Evolutionary conservation across 2,329 filamentous ascomycete genomes (phyloP).

Genomic region (Ophiostoma tasmaniense): DNA sequence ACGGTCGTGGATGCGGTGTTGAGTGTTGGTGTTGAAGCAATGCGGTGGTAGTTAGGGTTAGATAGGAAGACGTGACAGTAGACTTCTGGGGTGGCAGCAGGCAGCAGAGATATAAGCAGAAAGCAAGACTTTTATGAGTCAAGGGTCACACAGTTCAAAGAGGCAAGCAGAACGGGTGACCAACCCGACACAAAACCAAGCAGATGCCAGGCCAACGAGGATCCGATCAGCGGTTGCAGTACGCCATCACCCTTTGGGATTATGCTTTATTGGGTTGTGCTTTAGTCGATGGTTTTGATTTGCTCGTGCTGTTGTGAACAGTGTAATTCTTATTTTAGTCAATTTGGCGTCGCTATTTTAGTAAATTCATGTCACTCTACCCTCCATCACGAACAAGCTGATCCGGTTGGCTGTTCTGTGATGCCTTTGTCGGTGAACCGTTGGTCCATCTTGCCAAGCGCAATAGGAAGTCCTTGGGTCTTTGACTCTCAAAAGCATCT

Average conservation of each 20-base stretch:
- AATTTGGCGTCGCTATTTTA: background rate
- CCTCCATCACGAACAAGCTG: background rate
- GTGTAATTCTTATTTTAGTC: background rate
- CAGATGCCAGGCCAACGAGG: background rate
- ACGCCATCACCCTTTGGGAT: background rate
- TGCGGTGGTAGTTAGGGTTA: background rate
- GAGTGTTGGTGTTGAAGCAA: background rate
- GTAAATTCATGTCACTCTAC: background rate
- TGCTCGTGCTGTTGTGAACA: background rate
- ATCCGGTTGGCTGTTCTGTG: background rate
- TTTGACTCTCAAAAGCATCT: background rate
- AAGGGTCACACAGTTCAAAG: background rate
- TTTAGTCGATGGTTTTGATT: background rate
- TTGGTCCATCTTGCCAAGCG: background rate
- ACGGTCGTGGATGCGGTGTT: background rate
- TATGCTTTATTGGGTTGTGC: background rate
- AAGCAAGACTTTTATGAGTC: background rate
- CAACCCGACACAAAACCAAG: background rate
- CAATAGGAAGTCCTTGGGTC: background rate
- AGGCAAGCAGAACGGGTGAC: background rate
- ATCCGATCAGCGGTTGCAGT: slow-evolving; percentile 1
- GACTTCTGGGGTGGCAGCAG: background rate
- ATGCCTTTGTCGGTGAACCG: background rate
- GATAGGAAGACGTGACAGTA: background rate
- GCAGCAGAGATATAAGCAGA: background rate